Base-by-base conservation (phyloP, 495 filamentous ascomycete genomes). In the Penicillium turbatum region DNA sequence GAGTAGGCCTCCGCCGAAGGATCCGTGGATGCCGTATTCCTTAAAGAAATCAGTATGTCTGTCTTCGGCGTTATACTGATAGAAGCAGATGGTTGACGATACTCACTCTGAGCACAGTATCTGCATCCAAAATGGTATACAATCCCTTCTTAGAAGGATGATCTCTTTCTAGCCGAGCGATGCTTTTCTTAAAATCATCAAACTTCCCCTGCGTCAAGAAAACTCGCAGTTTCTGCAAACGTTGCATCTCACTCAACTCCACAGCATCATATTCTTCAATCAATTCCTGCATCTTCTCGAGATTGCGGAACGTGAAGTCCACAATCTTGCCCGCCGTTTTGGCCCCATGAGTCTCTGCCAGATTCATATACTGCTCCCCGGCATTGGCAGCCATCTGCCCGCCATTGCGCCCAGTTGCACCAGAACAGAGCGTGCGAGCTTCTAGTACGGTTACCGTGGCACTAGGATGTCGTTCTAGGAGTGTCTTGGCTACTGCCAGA, bases 341-440 rank as follows among this genome's bases (percentile, higher is more conserved):
- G 0, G 60, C 10, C 1, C 69, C 69, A 40, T 65, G 54, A 6
- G 38, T 34, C 11, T 55, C 27, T 0, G 56, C 59, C 1, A 70
- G 55, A 57, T 66, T 50, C 38, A 49, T 39, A 42, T 72, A 72
- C 35, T 67, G 62, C 38, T 72, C 69, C 12, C 65, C 69, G 1
- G 53, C 63, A 45, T 67, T 72, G 1, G 65, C 54, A n/a, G 69
- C 65, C 63, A 70, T 61, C 42, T 71, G 68, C 11, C 67, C 68
- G 16, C 69, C 69, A 61, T 72, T 72, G 26, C 88, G 72, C 1
- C 89, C 89, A 6, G 89, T 92, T 12, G 89, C 89, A 6, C 89
- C 89, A 71, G 79, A 90, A 64, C 88, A 92, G 7, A 86, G 84
- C 67, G 90, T 82, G 51, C 89, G 76, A 19, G 89, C 88, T 72